Evolutionary conservation across 805 yeast genomes (phyloP), one percentile per base, ranked within the genome.

Genomic region (Komagataella populi): DNA sequence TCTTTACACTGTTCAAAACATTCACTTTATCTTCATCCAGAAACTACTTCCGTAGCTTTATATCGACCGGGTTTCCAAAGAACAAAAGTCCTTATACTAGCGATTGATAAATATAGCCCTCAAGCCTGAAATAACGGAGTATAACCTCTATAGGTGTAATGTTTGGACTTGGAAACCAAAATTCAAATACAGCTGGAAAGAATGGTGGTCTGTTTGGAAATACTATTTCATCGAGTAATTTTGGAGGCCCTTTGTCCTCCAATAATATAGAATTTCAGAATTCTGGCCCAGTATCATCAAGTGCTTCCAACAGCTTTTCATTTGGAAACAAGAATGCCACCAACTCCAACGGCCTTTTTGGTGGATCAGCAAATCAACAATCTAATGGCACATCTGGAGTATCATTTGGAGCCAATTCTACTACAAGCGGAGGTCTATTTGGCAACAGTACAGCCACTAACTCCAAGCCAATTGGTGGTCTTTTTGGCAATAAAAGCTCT

Each of bases 401-500:
- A 22, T 16, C 17, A 45, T 47, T 12, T 23, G 49, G 49, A 30
- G 2, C n/a, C 16, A 6, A 23, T 7, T 12, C 39, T 17, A 22
- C 44, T 6, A n/a, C 44, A 22, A 46, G 50, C n/a, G 46, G 50
- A 30, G 50, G 50, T 12, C 23, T 48, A 17, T 48, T 48, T 36
- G 46, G 23, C 46, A 48, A 39, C 45, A 36, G 50, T 6, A 45
- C 44, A 44, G 16, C 54, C 16, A 54, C 55, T 6, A 55, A 57
- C 6, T 52, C 55, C 23, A 55, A 56, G 50, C 57, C 51, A 23
- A 44, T 55, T 12, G 59, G 61, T 39, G 60, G 60, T n/a, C 49
- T 59, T 8, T 59, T 61, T 50, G 59, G 65, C 14, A 54, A 52
- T 30, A 55, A 46, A 53, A 55, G 55, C 48, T 59, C 60, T 49